A percentile compares a stretch with the other conserved stretches of the same genome.
These are phyloP conservation scores for Epichloe gansuensis DNA, from an alignment of 2,329 filamentous ascomycete species.

Conservation along the genomic window DNA sequence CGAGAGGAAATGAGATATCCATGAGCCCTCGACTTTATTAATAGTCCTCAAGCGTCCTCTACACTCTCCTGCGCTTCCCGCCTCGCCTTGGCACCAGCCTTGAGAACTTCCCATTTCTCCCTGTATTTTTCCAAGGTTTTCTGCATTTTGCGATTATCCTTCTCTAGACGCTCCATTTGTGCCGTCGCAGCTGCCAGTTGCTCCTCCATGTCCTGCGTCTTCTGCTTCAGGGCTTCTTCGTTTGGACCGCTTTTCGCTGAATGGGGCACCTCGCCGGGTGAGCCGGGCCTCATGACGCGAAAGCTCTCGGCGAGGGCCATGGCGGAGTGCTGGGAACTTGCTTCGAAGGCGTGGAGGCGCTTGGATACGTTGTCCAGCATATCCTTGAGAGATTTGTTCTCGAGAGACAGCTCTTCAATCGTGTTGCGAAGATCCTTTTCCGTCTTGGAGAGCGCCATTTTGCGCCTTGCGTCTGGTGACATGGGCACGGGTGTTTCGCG, in stretches of 20 bases:
- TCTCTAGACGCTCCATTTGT: constrained; percentile 56
- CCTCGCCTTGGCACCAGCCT: constrained; percentile 48
- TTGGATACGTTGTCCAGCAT: constrained; percentile 78
- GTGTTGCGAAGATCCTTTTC: constrained; percentile 48
- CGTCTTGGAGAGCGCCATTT: constrained; percentile 27
- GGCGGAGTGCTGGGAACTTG: constrained; percentile 77
- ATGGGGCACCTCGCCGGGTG: constrained; percentile 27
- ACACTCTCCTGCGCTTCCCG: constrained; percentile 24
- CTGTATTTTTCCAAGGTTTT: constrained; percentile 46
- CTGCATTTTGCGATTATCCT: constrained; percentile 42
- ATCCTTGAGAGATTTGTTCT: constrained; percentile 77
- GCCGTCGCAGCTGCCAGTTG: constrained; percentile 44
- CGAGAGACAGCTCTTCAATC: constrained; percentile 75
- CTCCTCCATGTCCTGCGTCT: constrained; percentile 55
- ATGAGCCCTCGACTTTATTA: no score
- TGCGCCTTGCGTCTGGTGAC: constrained; percentile 29
- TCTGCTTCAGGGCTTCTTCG: constrained; percentile 30
- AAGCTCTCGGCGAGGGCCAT: constrained; percentile 78
- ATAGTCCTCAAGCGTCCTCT: constrained; percentile 18
- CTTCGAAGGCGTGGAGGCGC: constrained; percentile 85
- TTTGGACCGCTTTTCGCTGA: constrained; percentile 8
- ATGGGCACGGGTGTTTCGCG: constrained; percentile 47
- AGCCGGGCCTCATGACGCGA: constrained; percentile 46
- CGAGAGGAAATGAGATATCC: no score
- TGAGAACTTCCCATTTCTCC: constrained; percentile 49